phyloP scores from a whole-genome alignment of 1,284 basidiomycete species.

The Thecaphora frezii region DNA sequence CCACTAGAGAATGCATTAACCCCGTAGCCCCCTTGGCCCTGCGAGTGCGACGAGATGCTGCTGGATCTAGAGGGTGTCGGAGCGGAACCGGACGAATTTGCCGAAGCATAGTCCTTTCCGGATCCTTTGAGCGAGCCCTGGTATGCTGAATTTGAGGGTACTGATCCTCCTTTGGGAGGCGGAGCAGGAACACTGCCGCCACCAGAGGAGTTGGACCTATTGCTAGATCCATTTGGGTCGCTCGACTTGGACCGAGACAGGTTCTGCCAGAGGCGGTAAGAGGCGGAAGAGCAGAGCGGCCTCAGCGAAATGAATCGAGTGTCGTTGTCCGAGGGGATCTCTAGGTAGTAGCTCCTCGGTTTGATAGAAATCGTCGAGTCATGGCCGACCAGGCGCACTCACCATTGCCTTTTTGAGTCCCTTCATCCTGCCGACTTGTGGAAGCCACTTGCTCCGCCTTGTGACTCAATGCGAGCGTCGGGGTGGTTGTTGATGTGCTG shows the following conservation, averaged over 20 bases:
- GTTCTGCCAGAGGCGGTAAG: constrained; percentile 38
- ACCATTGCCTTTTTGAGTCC: constrained; percentile 60
- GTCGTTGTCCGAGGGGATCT: no score
- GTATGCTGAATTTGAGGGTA: constrained; percentile 39
- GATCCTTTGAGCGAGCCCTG: constrained; percentile 43
- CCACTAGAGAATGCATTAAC: constrained; percentile 14
- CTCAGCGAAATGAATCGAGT: no score
- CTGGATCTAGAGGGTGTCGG: constrained; percentile 18
- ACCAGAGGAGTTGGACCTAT: constrained; percentile 33
- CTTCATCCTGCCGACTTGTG: constrained; percentile 52
- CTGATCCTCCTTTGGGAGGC: constrained; percentile 46
- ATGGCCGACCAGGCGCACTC: constrained; percentile 13
- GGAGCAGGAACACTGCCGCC: constrained; percentile 38
- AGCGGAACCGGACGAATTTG: constrained; percentile 28
- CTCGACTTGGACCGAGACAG: constrained; percentile 52
- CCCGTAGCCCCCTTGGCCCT: constrained; percentile 11
- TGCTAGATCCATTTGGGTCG: constrained; percentile 39
- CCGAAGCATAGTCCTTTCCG: constrained; percentile 17
- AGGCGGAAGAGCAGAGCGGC: no score
- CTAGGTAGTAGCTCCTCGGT: no score
- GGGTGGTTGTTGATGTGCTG: no score
- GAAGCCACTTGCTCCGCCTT: no score
- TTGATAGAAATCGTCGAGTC: no score
- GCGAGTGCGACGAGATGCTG: constrained; percentile 2
- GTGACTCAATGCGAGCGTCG: no score